These are phyloP conservation scores for Colletotrichum destructivum DNA, from an alignment of 2,329 filamentous ascomycete genomes.

Conservation along the genomic window DNA sequence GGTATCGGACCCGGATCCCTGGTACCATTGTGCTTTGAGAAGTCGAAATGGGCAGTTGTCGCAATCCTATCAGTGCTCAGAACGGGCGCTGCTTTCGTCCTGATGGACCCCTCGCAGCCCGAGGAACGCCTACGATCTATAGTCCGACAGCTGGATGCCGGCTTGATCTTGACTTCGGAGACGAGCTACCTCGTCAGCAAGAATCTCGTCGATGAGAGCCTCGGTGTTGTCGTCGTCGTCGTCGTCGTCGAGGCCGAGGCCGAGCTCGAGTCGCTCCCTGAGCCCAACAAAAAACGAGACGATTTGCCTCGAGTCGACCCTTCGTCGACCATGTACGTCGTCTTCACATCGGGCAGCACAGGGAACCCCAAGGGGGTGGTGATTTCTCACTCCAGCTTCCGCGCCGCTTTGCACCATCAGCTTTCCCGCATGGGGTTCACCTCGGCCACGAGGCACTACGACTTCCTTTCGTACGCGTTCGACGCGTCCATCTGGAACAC, in stretches of 20 bases:
- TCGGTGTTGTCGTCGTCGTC: no score
- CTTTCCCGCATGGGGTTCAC: slow-evolving; percentile 58
- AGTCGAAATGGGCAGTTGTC: slow-evolving; percentile 6
- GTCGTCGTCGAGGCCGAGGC: no score
- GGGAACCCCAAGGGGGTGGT: slow-evolving; percentile 75
- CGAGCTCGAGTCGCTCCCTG: no score
- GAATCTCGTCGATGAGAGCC: not conserved
- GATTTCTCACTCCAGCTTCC: slow-evolving; percentile 61
- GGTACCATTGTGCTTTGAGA: slow-evolving; percentile 14
- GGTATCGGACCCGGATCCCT: not conserved
- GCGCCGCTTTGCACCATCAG: slow-evolving; percentile 49
- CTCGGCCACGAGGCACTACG: slow-evolving; percentile 57
- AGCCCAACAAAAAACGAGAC: not conserved
- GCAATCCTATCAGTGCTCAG: slow-evolving; percentile 8
- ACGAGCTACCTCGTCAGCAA: not conserved
- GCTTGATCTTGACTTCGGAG: not conserved
- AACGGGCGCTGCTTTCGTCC: slow-evolving; percentile 8
- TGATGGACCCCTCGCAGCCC: not conserved
- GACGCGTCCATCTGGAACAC: slow-evolving; percentile 55
- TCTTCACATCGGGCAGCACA: slow-evolving; percentile 76
- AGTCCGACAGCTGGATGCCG: slow-evolving; percentile 6
- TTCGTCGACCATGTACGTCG: slow-evolving; percentile 51
- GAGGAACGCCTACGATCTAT: not conserved
- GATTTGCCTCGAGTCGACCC: no score
- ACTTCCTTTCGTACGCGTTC: slow-evolving; percentile 67